A percentile compares a stretch with the other conserved stretches of the same genome.
These are phyloP conservation scores for Trypethelium eluteriae DNA, from an alignment of 495 filamentous ascomycete species.

Conservation along the genomic window DNA sequence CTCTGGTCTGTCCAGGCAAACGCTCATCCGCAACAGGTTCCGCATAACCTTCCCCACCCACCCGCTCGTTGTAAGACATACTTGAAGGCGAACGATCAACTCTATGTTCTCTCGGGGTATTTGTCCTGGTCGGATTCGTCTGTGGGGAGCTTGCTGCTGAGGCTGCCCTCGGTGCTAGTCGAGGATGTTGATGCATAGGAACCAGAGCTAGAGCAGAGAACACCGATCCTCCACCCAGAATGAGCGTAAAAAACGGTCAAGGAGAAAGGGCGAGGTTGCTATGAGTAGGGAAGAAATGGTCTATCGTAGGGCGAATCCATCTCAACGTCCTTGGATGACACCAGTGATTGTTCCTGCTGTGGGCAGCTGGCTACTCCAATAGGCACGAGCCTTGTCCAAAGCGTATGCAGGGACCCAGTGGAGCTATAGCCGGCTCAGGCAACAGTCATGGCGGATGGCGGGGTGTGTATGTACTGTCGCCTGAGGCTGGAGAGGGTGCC, in stretches of 20 bases:
- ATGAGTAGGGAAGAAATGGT: conserved; percentile 1
- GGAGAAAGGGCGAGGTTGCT: not conserved
- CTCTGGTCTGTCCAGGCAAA: conserved; percentile 17
- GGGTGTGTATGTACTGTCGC: not conserved
- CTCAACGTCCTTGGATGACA: conserved; percentile 6
- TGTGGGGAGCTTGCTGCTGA: conserved; percentile 59
- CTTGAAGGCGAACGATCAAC: conserved; percentile 21
- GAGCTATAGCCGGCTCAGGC: conserved; percentile 3
- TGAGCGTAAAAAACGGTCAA: not conserved
- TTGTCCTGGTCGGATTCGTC: conserved; percentile 60
- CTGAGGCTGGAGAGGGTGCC: conserved; percentile 9
- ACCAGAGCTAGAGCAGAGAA: not conserved
- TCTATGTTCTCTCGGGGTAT: conserved; percentile 58
- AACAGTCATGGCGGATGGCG: conserved; percentile 1
- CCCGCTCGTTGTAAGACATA: conserved; percentile 24
- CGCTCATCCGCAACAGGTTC: conserved; percentile 14
- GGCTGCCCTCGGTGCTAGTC: conserved; percentile 56
- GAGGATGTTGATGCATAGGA: conserved; percentile 76
- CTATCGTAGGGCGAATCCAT: conserved; percentile 2
- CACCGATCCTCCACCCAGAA: not conserved
- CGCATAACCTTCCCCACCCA: conserved; percentile 12
- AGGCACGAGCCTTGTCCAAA: conserved; percentile 1
- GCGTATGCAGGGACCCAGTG: conserved; percentile 5
- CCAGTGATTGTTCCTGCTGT: not conserved
- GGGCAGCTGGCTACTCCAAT: conserved; percentile 7